Evolutionary conservation across 2,329 filamentous ascomycete species (phyloP), one percentile per base, ranked within the genome.

Genomic region (Monascus ruber): DNA sequence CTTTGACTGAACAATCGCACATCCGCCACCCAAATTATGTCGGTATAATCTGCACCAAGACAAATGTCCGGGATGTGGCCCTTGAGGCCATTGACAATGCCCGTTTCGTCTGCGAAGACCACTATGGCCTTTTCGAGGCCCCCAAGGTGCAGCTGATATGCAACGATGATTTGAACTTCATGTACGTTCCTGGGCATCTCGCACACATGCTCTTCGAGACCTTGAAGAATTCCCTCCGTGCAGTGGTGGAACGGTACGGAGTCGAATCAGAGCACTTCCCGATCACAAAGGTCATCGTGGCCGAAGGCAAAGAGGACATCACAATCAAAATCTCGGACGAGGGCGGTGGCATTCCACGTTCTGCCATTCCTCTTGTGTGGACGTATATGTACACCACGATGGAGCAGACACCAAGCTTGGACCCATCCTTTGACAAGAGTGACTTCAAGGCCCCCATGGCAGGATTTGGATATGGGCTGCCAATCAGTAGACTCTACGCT

Each of bases 331-430:
- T 98, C 52, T 85, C 83, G 4, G 91, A 98, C 60, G 91, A 98
- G 66, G 91, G 91, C 42, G 91, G 91, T 47, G 91, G 91, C 45
- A 96, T 98, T 38, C 87, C 91, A 0, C 73, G 91, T 54, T 93
- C 84, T 53, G 78, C 86, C 38, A 96, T 98, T 47, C 91, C 91
- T 4, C 74, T 98, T 9, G 91, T 96, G n/a, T 98, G 91, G 91
- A 98, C 91, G 8, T 98, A 98, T 63, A 98, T 96, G 91, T 98
- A 98, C 63, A 98, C 91, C 29, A 98, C 91, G 2, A 91, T 98
- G 47, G 91, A 96, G 62, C 80, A 88, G 52, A 96, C 91, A 24
- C 91, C 91, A 9, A 94, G 81, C 57, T 70, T 98, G 46, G 91
- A 98, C 58, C 91, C 91, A 1, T 89, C 96, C 60, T 98, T 96